These are phyloP conservation scores for Bruguiera hainesii DNA, from an alignment of 441 rosid species.

Conservation along the genomic window DNA sequence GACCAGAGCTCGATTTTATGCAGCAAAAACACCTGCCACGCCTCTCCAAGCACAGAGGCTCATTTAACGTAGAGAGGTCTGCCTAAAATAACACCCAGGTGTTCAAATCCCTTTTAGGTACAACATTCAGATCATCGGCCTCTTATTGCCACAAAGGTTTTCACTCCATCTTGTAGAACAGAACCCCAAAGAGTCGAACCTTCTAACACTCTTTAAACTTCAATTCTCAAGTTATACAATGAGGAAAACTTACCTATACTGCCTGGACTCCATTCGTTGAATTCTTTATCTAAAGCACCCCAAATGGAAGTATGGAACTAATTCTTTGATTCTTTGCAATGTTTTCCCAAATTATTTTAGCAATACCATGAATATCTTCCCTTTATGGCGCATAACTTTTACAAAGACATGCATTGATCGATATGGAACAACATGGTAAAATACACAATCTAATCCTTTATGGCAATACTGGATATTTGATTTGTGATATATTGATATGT, in stretches of 20 bases:
- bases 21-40: constrained; percentile 71
- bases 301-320: constrained; percentile 46
- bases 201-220: not conserved
- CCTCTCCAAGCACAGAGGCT: constrained; percentile 36
- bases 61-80: not conserved
- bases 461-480: no score
- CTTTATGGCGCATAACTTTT: no score
- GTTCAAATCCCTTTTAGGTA: not conserved
- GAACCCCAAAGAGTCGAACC: not conserved
- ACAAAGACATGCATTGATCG: no score
- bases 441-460: no score
- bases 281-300: constrained; percentile 56
- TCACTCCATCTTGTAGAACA: not conserved
- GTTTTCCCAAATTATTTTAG: constrained; percentile 50
- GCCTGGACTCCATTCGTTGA: constrained; percentile 71
- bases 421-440: no score
- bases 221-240: not conserved
- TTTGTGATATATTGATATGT: no score
- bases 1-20: constrained; percentile 75
- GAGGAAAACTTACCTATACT: constrained; percentile 1
- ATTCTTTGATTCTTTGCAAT: constrained; percentile 55
- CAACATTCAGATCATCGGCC: not conserved
- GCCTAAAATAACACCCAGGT: not conserved
- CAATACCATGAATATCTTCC: not conserved
- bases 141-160: no score